Evolutionary conservation across 1,139 yeast genomes (phyloP).

Genomic region (Sugiyamaella sp.): DNA sequence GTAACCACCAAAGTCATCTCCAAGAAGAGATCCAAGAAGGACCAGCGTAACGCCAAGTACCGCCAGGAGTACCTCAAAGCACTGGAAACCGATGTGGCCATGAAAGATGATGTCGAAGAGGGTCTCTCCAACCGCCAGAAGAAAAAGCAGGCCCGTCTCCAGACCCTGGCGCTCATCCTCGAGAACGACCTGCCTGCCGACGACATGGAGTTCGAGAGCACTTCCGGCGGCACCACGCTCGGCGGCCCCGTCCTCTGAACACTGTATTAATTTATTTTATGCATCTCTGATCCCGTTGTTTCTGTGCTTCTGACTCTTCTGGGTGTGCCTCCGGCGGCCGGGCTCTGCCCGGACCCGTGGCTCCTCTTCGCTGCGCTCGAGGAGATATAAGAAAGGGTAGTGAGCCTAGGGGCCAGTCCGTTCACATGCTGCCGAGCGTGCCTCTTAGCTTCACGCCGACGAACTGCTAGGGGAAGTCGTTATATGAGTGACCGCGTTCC

Average conservation of each 20-base stretch:
- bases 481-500: no score
- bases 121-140: slow-evolving; percentile 39
- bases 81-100: slow-evolving; percentile 40
- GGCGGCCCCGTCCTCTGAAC: slow-evolving; percentile 57
- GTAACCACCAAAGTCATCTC: slow-evolving; percentile 53
- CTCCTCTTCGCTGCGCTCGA: background rate
- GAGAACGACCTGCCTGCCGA: slow-evolving; percentile 68
- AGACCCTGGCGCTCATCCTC: slow-evolving; percentile 45
- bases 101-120: slow-evolving; percentile 56
- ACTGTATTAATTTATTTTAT: slow-evolving; percentile 1
- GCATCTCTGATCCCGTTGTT: no score
- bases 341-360: slow-evolving; percentile 1
- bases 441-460: no score
- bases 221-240: slow-evolving; percentile 79
- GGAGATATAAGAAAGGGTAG: no score
- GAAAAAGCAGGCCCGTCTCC: slow-evolving; percentile 38
- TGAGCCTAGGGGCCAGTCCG: no score
- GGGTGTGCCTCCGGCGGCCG: slow-evolving; percentile 2
- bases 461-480: no score
- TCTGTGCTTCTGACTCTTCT: background rate
- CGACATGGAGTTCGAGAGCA: slow-evolving; percentile 50
- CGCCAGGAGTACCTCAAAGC: slow-evolving; percentile 34
- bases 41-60: slow-evolving; percentile 77
- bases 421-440: no score
- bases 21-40: slow-evolving; percentile 79